Evolutionary conservation across 352 stramenopile species (phyloP), one percentile per base, ranked within the genome.

Genomic region (Elongisporangium anandrum): DNA sequence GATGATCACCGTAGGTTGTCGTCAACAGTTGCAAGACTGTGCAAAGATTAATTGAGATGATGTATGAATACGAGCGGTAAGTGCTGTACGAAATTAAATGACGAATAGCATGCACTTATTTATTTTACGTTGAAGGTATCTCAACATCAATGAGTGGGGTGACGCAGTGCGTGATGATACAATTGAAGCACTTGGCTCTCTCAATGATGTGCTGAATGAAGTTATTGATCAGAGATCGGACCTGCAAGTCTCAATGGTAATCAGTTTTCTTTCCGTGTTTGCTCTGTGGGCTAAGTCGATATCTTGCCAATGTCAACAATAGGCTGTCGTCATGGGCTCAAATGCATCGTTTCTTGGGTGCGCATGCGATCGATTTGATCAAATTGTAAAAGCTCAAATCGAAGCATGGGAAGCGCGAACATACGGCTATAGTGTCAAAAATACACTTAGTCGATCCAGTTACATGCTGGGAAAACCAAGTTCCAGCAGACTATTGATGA

Each of bases 81-180:
- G 56, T 48, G 23, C 17, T 47, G 39, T 64, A 20, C 22, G 4
- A n/a, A 24, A 1, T 39, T n/a, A 12, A 6, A 34, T 5, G 17
- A 16, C 47, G 15, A 26, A 10, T 23, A 21, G 22, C 24, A 47
- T 24, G 2, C 7, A 34, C n/a, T 59, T 16, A 62, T 60, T 13
- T 1, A 21, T 29, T 47, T 29, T 20, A 21, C 6, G 13, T 23
- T 23, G 21, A 52, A 87, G 77, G 16, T 85, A 83, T 57, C 62
- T 93, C 9, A 89, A 89, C 60, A 93, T 93, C 47, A 80, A 86
- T 56, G 79, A 88, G 52, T 93, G 84, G 84, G 81, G 79, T 6
- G 82, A 90, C 22, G 77, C 73, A 48, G 84, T 93, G 49, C 76
- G 81, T 26, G 78, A 87, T 58, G 84, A 93, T 52, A 87, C 79